Evolutionary conservation across 257 asterid genomes (phyloP).

Genomic region (Solanum sejunctum): DNA sequence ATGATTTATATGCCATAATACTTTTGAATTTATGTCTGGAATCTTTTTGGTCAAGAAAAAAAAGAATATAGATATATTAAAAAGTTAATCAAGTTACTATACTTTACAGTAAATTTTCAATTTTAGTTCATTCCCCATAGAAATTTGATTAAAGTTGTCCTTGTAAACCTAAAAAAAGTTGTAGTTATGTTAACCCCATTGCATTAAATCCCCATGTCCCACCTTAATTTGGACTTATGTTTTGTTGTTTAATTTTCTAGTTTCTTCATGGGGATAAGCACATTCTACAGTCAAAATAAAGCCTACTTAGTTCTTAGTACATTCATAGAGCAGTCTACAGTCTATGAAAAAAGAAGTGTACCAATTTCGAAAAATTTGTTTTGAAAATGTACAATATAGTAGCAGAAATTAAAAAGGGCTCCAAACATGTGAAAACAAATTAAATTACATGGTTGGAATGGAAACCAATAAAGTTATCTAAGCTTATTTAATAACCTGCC

Average conservation of each 20-base stretch:
- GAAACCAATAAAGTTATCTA: conserved; percentile 1
- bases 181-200: not conserved
- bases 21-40: too few relatives aligned
- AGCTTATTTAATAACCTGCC: not conserved
- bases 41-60: too few relatives aligned
- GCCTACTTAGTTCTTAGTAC: not conserved
- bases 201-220: not conserved
- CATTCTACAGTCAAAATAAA: not conserved
- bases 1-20: too few relatives aligned
- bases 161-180: too few relatives aligned
- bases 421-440: not conserved
- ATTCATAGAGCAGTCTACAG: not conserved
- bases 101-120: too few relatives aligned
- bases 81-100: too few relatives aligned
- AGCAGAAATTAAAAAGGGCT: not conserved
- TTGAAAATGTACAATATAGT: not conserved
- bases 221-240: not conserved
- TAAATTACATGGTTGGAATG: not conserved
- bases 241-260: not conserved
- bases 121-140: too few relatives aligned
- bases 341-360: conserved; percentile 1
- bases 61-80: too few relatives aligned
- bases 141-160: too few relatives aligned
- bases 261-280: not conserved
- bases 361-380: not conserved